phyloP scores from a whole-genome alignment of 768 basidiomycete genomes.

The Mycena kentingensis region DNA sequence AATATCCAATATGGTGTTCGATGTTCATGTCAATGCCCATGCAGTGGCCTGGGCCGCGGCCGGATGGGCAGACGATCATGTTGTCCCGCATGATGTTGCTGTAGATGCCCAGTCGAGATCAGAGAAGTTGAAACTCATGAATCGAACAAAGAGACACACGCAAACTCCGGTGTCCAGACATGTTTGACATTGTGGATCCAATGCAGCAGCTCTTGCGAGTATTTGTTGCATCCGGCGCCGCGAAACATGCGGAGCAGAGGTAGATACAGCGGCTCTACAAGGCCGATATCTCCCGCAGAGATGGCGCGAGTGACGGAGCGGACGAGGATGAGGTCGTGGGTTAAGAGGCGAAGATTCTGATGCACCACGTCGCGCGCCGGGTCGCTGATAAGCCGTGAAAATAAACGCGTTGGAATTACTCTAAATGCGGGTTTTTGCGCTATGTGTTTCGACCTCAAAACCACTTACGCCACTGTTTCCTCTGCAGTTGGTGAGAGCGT shows the following conservation, averaged over 20 bases:
- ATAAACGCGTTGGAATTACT: too few species aligned
- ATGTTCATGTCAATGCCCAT: slow-evolving; percentile 41
- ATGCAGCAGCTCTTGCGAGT: slow-evolving; percentile 33
- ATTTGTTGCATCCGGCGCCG: slow-evolving; percentile 35
- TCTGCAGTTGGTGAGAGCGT: too few species aligned
- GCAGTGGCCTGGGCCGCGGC: slow-evolving; percentile 31
- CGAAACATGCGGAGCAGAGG: slow-evolving; percentile 32
- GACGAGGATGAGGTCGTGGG: slow-evolving; percentile 33
- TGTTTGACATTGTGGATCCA: slow-evolving; percentile 32
- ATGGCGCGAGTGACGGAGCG: slow-evolving; percentile 31
- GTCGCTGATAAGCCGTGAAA: too few species aligned
- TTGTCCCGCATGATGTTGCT: slow-evolving; percentile 41
- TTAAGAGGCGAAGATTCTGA: slow-evolving; percentile 30
- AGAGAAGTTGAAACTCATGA: not conserved
- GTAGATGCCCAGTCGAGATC: not conserved
- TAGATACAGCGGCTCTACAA: slow-evolving; percentile 33
- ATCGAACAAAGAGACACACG: slow-evolving; percentile 22
- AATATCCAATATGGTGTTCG: slow-evolving; percentile 35
- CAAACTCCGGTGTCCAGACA: slow-evolving; percentile 37
- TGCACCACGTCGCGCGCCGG: slow-evolving; percentile 2
- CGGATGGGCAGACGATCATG: slow-evolving; percentile 35
- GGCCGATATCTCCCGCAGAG: slow-evolving; percentile 34
- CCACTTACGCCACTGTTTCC: too few species aligned
- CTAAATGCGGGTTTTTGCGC: too few species aligned
- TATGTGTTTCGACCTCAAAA: too few species aligned